Conservation (phyloP, 176 grass and related monocot genomes). For the Carex scoparia region DNA sequence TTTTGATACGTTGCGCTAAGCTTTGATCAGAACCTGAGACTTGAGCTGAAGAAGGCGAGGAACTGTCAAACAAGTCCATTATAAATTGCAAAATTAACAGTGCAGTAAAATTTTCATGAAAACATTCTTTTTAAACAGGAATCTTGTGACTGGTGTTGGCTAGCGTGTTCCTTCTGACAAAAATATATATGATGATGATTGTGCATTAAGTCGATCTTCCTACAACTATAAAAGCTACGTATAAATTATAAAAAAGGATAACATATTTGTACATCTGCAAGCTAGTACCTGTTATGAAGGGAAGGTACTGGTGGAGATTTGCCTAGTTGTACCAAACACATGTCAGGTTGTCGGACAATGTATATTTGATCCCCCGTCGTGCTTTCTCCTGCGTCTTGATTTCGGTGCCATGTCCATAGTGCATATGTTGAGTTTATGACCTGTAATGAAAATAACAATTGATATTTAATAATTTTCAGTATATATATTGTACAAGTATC, state of each 20-base stretch:
- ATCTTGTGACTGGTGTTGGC: neutral
- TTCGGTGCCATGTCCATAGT: slow-evolving; percentile 96
- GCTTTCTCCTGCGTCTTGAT: slow-evolving; percentile 56
- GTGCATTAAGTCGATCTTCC: neutral
- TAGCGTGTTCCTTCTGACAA: neutral
- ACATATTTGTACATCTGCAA: neutral
- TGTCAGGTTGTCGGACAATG: slow-evolving; percentile 68
- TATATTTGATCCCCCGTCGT: slow-evolving; percentile 81
- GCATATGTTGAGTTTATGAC: slow-evolving; percentile 84
- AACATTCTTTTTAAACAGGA: neutral
- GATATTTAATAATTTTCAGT: neutral
- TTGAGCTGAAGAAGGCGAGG: slow-evolving; percentile 3
- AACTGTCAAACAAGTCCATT: neutral
- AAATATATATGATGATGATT: neutral
- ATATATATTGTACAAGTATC: neutral
- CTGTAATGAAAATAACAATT: slow-evolving; percentile 17
- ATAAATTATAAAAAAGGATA: neutral
- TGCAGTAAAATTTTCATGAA: neutral
- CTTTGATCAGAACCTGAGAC: slow-evolving; percentile 3
- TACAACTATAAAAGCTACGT: neutral
- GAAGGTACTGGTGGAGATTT: neutral
- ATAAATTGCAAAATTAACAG: neutral
- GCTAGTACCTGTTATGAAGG: slow-evolving; percentile 21
- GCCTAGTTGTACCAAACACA: slow-evolving; percentile 30
- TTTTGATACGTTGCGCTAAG: neutral